Conservation (phyloP, 345 rosid species). For the Microcos paniculata region DNA sequence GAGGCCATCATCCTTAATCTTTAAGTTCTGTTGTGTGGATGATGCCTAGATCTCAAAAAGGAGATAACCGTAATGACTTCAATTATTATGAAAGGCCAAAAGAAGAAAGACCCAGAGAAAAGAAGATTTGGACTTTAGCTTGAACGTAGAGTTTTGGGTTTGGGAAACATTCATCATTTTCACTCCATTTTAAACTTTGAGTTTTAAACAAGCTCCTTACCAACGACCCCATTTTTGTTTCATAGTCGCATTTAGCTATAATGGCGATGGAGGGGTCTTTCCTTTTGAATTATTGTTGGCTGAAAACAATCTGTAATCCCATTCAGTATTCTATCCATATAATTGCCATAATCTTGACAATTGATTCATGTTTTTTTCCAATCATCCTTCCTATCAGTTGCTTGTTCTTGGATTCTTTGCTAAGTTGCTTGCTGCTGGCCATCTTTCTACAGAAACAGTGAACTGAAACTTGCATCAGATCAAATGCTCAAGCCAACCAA, state of each 20-base stretch:
- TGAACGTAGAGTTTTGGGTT: background rate
- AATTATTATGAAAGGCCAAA: constrained; percentile 10
- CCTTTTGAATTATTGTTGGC: constrained; percentile 1
- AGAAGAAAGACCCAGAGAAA: background rate
- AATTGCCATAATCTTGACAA: background rate
- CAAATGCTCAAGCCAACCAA: background rate
- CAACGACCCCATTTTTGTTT: background rate
- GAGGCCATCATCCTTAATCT: background rate
- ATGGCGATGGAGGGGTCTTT: too few relatives aligned
- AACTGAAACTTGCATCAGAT: background rate
- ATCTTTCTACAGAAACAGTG: background rate
- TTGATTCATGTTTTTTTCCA: background rate
- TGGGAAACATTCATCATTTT: background rate
- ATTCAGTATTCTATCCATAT: too few relatives aligned
- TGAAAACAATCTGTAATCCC: too few relatives aligned
- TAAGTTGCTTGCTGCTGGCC: background rate
- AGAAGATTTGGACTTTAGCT: background rate
- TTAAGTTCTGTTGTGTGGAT: background rate
- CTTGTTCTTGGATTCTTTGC: background rate
- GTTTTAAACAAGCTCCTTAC: constrained; percentile 4
- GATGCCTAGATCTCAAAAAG: background rate
- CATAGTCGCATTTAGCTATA: background rate
- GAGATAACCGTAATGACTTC: background rate
- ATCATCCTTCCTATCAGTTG: background rate
- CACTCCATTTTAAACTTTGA: background rate